Evolutionary conservation across 805 yeast species (phyloP).

Genomic region (Zygosaccharomyces gambellarensis): DNA sequence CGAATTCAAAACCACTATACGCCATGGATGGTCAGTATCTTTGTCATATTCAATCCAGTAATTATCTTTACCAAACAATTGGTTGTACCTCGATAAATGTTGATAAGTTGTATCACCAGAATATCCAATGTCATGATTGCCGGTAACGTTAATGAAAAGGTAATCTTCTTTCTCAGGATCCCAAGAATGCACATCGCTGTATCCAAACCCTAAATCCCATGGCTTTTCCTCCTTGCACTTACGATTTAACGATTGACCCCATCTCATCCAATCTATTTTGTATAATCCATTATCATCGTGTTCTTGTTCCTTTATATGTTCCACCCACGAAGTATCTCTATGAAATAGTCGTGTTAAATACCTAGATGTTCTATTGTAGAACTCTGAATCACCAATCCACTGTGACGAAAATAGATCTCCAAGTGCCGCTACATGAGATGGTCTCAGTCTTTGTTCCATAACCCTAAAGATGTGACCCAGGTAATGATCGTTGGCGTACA

Average conservation of each 20-base stretch:
- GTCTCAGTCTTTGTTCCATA: slow-evolving; percentile 60
- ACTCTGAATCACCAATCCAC: slow-evolving; percentile 89
- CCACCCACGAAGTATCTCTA: slow-evolving; percentile 55
- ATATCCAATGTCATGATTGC: slow-evolving; percentile 95
- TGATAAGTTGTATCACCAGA: slow-evolving; percentile 92
- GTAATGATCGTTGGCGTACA: slow-evolving; percentile 84
- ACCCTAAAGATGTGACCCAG: slow-evolving; percentile 74
- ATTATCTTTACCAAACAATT: slow-evolving; percentile 79
- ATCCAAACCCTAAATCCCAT: slow-evolving; percentile 43
- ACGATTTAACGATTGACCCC: slow-evolving; percentile 25
- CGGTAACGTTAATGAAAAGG: slow-evolving; percentile 76
- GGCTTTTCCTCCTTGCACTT: slow-evolving; percentile 26
- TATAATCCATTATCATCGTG: slow-evolving; percentile 29
- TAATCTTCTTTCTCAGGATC: slow-evolving; percentile 48
- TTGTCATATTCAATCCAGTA: slow-evolving; percentile 67
- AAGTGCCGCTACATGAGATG: slow-evolving; percentile 80
- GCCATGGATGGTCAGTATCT: slow-evolving; percentile 67
- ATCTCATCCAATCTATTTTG: slow-evolving; percentile 25
- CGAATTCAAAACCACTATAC: slow-evolving; percentile 83
- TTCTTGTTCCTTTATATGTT: slow-evolving; percentile 36
- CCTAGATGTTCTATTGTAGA: slow-evolving; percentile 70
- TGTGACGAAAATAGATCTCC: slow-evolving; percentile 93
- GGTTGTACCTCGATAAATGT: slow-evolving; percentile 74
- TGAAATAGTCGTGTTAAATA: slow-evolving; percentile 67
- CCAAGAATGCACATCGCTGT: slow-evolving; percentile 67